Percentiles rank a stretch among this genome's conserved stretches.
phyloP scores from a whole-genome alignment of 2,329 filamentous ascomycete species.

The Drechslera avenae region DNA sequence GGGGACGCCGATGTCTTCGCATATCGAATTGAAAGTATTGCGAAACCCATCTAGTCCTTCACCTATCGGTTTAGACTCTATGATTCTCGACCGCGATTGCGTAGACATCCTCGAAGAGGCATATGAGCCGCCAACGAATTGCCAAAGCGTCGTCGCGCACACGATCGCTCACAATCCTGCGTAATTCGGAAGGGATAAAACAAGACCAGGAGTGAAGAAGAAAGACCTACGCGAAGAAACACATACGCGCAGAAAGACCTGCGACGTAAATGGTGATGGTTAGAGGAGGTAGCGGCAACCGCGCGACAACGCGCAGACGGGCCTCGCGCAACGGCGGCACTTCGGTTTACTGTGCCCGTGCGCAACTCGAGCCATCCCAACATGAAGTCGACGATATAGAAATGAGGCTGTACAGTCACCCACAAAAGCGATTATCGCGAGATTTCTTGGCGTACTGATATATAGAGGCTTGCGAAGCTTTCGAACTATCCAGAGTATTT shows the following conservation, averaged over 20 bases:
- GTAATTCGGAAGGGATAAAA: neutral
- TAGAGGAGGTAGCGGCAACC: neutral
- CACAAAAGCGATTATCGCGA: neutral
- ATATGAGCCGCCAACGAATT: neutral
- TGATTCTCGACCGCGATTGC: conserved; percentile 6
- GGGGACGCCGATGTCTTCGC: neutral
- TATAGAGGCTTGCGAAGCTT: no score
- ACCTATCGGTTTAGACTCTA: conserved; percentile 15
- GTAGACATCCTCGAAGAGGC: conserved; percentile 7
- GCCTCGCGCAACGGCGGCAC: no score
- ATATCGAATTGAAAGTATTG: conserved; percentile 6
- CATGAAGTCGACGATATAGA: no score
- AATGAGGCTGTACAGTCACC: no score
- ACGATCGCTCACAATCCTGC: neutral
- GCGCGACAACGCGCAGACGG: neutral
- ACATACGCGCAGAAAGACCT: neutral
- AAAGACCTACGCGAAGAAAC: neutral
- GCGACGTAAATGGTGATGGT: neutral
- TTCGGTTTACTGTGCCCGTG: no score
- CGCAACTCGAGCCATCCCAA: neutral
- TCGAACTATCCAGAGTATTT: no score
- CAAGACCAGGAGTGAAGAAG: neutral
- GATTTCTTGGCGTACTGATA: neutral
- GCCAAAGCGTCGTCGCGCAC: neutral
- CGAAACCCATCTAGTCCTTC: conserved; percentile 16